Percentiles rank a stretch among this genome's conserved stretches.
phyloP scores from a whole-genome alignment of 768 basidiomycete species.

The Clitopilus hobsonii region DNA sequence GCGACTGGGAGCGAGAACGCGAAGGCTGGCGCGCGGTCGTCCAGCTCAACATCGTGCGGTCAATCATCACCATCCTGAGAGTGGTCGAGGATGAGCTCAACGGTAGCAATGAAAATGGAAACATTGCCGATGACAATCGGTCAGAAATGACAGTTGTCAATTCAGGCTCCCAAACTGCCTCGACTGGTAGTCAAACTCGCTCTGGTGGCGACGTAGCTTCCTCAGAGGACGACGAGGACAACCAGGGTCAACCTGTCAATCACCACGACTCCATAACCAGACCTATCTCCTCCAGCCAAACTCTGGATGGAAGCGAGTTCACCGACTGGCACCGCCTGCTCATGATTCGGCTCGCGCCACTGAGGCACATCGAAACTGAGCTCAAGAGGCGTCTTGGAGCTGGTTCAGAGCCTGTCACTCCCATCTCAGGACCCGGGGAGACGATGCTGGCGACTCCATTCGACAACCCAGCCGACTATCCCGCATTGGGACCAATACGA shows the following conservation, averaged over 20 bases:
- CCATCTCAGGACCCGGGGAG: conserved; percentile 11
- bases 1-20: conserved; percentile 65
- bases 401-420: conserved; percentile 30
- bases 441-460: conserved; percentile 46
- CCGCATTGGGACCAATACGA: conserved; percentile 10
- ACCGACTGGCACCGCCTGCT: conserved; percentile 49
- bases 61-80: conserved; percentile 61
- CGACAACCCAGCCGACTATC: conserved; percentile 25
- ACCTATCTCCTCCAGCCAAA: neutral
- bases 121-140: conserved; percentile 31
- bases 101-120: conserved; percentile 20
- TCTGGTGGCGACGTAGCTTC: neutral
- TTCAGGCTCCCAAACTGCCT: neutral
- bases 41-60: conserved; percentile 75
- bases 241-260: neutral
- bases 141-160: conserved; percentile 12
- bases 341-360: conserved; percentile 57
- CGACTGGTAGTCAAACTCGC: neutral
- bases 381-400: conserved; percentile 58
- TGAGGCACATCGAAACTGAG: conserved; percentile 57
- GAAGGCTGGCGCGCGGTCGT: conserved; percentile 73
- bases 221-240: conserved; percentile 14
- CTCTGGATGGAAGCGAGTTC: conserved; percentile 25
- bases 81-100: conserved; percentile 53
- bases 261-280: neutral